These are phyloP conservation scores for Xylaria arbuscula DNA, from an alignment of 2,329 filamentous ascomycete species.

Conservation along the genomic window DNA sequence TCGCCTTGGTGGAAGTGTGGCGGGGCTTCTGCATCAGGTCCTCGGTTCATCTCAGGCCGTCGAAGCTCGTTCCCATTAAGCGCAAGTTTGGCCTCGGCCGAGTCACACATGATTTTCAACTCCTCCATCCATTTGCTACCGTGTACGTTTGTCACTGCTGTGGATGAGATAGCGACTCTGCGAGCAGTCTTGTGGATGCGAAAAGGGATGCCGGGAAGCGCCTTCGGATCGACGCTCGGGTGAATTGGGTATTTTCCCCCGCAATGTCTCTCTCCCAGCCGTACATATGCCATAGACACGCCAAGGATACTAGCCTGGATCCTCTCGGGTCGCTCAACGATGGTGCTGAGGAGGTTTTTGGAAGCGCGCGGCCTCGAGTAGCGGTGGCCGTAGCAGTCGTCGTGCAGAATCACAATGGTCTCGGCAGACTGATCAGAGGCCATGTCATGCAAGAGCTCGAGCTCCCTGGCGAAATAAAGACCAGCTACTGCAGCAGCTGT, in stretches of 20 bases:
- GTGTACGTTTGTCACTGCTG: constrained; percentile 89
- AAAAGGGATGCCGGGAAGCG: constrained; percentile 76
- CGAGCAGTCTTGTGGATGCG: constrained; percentile 84
- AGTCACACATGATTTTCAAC: constrained; percentile 83
- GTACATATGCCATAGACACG: constrained; percentile 86
- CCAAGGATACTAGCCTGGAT: constrained; percentile 86
- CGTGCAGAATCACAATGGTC: constrained; percentile 87
- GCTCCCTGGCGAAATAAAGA: constrained; percentile 75
- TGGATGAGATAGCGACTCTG: constrained; percentile 75
- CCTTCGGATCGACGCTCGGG: constrained; percentile 66
- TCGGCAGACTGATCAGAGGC: constrained; percentile 60
- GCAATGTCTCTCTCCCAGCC: constrained; percentile 83
- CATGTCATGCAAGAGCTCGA: constrained; percentile 69
- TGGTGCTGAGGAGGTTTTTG: constrained; percentile 76
- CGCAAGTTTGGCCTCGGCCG: constrained; percentile 81
- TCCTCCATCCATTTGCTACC: constrained; percentile 95
- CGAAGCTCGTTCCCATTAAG: constrained; percentile 81
- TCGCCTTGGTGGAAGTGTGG: constrained; percentile 85
- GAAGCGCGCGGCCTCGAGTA: constrained; percentile 85
- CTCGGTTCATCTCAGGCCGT: constrained; percentile 71
- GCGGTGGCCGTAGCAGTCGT: constrained; percentile 94
- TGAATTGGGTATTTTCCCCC: constrained; percentile 76
- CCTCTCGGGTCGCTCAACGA: constrained; percentile 93
- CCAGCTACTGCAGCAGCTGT: constrained; percentile 70
- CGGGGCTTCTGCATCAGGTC: constrained; percentile 57